Evolutionary conservation across 129 eudicot species (phyloP), one percentile per base, ranked within the genome.

Genomic region (Heracleum sosnowskyi): DNA sequence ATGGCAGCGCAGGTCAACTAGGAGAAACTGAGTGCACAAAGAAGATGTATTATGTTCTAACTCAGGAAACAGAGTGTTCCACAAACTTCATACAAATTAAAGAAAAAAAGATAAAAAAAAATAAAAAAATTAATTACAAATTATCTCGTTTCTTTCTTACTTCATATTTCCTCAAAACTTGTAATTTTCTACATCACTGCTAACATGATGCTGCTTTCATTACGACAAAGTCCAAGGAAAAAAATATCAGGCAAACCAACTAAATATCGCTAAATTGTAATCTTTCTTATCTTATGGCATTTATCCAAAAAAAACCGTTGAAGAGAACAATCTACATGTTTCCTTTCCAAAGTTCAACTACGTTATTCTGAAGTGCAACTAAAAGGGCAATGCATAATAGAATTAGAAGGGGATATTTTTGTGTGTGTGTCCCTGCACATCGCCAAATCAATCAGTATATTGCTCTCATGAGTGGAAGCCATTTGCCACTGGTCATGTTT

Each of bases 1-100:
- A 76, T 93, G 98, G 78, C 98, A 93, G 41, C 98, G 92, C 83
- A 93, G 86, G 88, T 93, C 98, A 60, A 93, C 93, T 82, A 93
- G 83, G 76, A 93, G 97, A 86, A 93, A 93, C 97, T 92, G 91
- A 51, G 79, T 69, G 77, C 76, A 31, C 57, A 37, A 55, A 79
- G 49, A 76, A 39, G 53, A 80, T 47, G 18, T 81, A 40, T 80
- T 72, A 83, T 81, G 42, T 78, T 69, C 33, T 42, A 37, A 62
- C 16, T 69, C 45, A n/a, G 62, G 41, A 22, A 76, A 75, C 11
- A 20, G 64, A 34, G 46, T 26, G 31, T 6, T 70, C 20, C 28
- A 22, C 29, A 18, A 70, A 79, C 66, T 12, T 7, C n/a, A 15
- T 16, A n/a, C n/a, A n/a, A n/a, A n/a, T n/a, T n/a, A n/a, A n/a